Conservation (phyloP, 2,329 filamentous ascomycete species). For the Fusarium austroafricanum region DNA sequence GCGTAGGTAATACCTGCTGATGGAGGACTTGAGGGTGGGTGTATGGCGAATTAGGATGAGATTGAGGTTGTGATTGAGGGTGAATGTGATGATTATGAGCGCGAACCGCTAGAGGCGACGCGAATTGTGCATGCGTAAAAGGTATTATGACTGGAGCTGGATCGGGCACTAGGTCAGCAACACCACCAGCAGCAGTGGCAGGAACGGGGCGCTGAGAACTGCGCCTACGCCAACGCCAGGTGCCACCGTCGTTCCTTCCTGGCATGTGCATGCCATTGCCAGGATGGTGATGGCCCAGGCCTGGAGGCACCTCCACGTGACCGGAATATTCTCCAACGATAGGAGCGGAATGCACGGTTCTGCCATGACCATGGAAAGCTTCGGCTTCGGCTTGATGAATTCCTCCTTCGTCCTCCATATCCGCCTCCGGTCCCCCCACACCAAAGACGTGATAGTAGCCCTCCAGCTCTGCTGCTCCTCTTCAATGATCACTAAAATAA, state of each 20-base stretch:
- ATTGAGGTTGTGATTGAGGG: slow-evolving; percentile 9
- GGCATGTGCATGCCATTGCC: slow-evolving; percentile 2
- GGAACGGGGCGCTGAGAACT: slow-evolving; percentile 28
- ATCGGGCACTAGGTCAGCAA: background rate
- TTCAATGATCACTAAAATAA: slow-evolving; percentile 1
- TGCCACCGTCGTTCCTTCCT: slow-evolving; percentile 24
- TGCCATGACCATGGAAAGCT: slow-evolving; percentile 25
- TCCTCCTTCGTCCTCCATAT: slow-evolving; percentile 17
- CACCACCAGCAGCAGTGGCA: background rate
- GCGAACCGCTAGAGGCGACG: slow-evolving; percentile 27
- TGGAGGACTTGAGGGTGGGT: slow-evolving; percentile 25
- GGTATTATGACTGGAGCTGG: slow-evolving; percentile 23
- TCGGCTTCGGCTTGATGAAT: slow-evolving; percentile 20
- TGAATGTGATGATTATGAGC: slow-evolving; percentile 17
- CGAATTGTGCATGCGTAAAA: slow-evolving; percentile 36
- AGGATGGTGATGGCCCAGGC: slow-evolving; percentile 16
- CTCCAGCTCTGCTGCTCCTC: slow-evolving; percentile 28
- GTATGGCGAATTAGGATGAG: slow-evolving; percentile 5
- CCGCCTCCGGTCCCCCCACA: slow-evolving; percentile 8
- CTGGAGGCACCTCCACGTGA: slow-evolving; percentile 31
- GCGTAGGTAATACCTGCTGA: slow-evolving; percentile 10
- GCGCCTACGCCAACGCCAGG: slow-evolving; percentile 34
- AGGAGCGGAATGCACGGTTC: slow-evolving; percentile 7
- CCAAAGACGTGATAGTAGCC: slow-evolving; percentile 39
- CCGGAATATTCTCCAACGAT: background rate